Evolutionary conservation across 2,329 filamentous ascomycete species (phyloP).

Genomic region (Sclerotinia minor): DNA sequence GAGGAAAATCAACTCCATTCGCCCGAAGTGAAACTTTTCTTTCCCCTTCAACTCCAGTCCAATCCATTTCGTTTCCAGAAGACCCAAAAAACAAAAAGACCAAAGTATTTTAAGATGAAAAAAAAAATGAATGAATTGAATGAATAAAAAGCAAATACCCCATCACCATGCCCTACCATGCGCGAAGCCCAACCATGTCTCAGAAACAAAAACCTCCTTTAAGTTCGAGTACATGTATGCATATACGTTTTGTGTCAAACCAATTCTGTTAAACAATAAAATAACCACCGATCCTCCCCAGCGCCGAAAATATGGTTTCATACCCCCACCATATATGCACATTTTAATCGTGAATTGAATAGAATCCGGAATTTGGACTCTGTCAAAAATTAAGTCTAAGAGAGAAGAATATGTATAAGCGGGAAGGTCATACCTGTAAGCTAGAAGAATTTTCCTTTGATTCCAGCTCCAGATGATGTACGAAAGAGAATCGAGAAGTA

Average conservation of each 20-base stretch:
- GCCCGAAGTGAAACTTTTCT: not conserved
- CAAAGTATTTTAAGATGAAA: not conserved
- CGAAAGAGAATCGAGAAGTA: not conserved
- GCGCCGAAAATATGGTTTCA: not conserved
- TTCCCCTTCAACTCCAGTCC: slow-evolving; percentile 2
- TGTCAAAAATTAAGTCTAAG: slow-evolving; percentile 2
- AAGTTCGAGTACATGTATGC: slow-evolving; percentile 8
- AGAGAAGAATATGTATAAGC: not conserved
- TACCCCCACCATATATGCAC: not conserved
- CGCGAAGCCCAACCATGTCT: slow-evolving; percentile 1
- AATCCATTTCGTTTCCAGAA: not conserved
- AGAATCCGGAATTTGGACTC: not conserved
- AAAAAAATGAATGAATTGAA: not conserved
- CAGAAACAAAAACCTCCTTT: not conserved
- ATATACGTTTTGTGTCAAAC: slow-evolving; percentile 12
- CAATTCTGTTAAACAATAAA: not conserved
- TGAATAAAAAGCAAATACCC: not conserved
- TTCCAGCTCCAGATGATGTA: not conserved
- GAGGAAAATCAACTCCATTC: not conserved
- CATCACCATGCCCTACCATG: not conserved
- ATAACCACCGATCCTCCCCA: not conserved
- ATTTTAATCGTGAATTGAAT: not conserved
- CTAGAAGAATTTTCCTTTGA: not conserved
- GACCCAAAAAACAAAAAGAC: not conserved
- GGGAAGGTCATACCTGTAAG: not conserved